These are phyloP conservation scores for Fusarium sp. DNA, from an alignment of 2,329 filamentous ascomycete species.

Conservation along the genomic window DNA sequence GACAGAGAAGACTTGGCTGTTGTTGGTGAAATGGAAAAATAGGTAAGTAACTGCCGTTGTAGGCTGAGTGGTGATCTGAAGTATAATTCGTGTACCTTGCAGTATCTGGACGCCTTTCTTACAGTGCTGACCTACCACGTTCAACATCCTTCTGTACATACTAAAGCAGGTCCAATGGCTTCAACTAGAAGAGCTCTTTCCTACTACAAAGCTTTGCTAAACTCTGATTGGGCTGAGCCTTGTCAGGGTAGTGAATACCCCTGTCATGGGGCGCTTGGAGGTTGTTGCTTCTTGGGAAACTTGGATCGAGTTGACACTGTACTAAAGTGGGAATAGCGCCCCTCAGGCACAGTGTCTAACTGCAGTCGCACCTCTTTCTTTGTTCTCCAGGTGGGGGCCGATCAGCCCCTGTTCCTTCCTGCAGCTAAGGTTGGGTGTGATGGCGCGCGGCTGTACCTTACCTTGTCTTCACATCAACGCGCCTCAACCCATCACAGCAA, in stretches of 20 bases:
- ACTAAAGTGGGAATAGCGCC: not conserved
- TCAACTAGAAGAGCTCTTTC: constrained; percentile 33
- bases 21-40: constrained; percentile 33
- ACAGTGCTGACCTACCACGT: constrained; percentile 26
- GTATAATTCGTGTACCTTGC: constrained; percentile 34
- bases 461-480: constrained; percentile 35
- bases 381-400: constrained; percentile 31
- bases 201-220: constrained; percentile 27
- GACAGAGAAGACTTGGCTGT: constrained; percentile 10
- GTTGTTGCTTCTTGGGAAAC: constrained; percentile 6
- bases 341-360: constrained; percentile 32
- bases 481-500: constrained; percentile 35
- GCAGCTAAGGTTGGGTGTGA: constrained; percentile 32
- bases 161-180: constrained; percentile 37
- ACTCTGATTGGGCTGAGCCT: constrained; percentile 23
- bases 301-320: constrained; percentile 20
- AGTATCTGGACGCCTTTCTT: constrained; percentile 24
- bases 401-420: constrained; percentile 29
- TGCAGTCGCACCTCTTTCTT: constrained; percentile 6
- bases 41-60: constrained; percentile 28
- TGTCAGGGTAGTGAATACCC: constrained; percentile 22
- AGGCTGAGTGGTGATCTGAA: constrained; percentile 8
- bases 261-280: constrained; percentile 35
- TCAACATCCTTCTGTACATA: constrained; percentile 27
- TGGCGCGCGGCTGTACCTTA: constrained; percentile 43